Evolutionary conservation across 768 basidiomycete genomes (phyloP).

Genomic region (Pleurotus tuoliensis): DNA sequence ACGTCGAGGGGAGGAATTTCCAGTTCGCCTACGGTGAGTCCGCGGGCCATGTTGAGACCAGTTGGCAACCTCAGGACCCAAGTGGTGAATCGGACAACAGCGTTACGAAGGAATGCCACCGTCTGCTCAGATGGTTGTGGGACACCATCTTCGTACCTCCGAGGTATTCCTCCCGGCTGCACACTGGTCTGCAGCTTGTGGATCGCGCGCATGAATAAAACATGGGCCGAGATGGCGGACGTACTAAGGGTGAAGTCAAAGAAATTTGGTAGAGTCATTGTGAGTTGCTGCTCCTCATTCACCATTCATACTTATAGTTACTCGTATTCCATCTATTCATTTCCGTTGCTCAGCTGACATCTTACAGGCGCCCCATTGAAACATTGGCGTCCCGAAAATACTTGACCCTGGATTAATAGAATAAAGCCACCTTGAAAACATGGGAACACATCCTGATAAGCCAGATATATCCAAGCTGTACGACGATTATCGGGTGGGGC

Average conservation of each 20-base stretch:
- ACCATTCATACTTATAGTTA: too few relatives aligned
- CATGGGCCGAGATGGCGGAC: not conserved
- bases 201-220: not conserved
- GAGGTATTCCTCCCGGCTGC: not conserved
- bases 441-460: too few relatives aligned
- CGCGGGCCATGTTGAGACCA: not conserved
- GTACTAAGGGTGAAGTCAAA: not conserved
- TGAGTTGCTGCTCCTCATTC: too few relatives aligned
- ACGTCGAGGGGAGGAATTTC: conserved; percentile 12
- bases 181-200: not conserved
- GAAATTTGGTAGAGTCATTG: not conserved
- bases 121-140: not conserved
- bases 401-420: too few relatives aligned
- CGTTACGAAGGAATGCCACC: not conserved
- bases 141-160: not conserved
- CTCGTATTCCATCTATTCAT: too few relatives aligned
- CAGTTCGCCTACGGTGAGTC: not conserved
- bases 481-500: too few relatives aligned
- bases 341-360: too few relatives aligned
- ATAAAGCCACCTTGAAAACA: too few relatives aligned
- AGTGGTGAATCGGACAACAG: not conserved
- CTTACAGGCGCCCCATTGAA: too few relatives aligned
- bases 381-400: too few relatives aligned
- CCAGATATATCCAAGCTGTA: too few relatives aligned
- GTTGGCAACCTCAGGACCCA: not conserved